Base-by-base conservation (phyloP, 192 early-diverging fungal species). In the Helicostylum pulchrum region DNA sequence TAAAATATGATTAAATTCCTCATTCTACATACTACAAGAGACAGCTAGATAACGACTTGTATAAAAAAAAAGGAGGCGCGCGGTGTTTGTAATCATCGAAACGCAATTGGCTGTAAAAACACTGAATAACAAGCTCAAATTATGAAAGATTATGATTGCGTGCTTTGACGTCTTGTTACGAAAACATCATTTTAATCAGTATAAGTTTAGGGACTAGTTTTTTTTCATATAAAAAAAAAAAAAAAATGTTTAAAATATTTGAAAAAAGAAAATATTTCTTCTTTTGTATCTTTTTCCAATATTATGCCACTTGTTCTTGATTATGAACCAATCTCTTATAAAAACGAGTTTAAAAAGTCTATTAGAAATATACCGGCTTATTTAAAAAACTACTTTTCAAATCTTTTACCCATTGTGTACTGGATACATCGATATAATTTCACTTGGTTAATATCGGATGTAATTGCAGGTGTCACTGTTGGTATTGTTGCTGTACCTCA, bases 401-500 rank as follows among this genome's bases (percentile, higher is more conserved):
- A 46, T 31, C 34, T 71, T 11, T 61, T 71, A 7, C 69, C 69
- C 7, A 71, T 71, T n/a, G 34, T 65, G 34, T 60, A 62, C 2
- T 71, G 69, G 69, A 61, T 71, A 30, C 57, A 56, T 45, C 56
- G 69, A 51, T 71, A 71, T 47, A 71, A 71, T 23, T 23, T 71
- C n/a, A 71, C 69, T 20, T 43, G 67, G 82, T 62, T 79, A 2
- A 23, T 76, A 20, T 67, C 75, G 21, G 82, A 84, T 46, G 32
- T 77, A 15, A 78, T 91, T 61, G 89, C 90, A 17, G 90, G 89
- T 21, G 17, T 91, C n/a, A 91, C 90, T 20, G 83, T 91, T 11
- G 88, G 84, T n/a, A 64, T 87, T 42, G 81, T 92, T 14, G 86
- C 88, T 30, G 83, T 92, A 26, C 90, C 90, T 44, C 88, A 91